Conservation (phyloP, 768 basidiomycete genomes). For the Chlorophyllum brunneum region DNA sequence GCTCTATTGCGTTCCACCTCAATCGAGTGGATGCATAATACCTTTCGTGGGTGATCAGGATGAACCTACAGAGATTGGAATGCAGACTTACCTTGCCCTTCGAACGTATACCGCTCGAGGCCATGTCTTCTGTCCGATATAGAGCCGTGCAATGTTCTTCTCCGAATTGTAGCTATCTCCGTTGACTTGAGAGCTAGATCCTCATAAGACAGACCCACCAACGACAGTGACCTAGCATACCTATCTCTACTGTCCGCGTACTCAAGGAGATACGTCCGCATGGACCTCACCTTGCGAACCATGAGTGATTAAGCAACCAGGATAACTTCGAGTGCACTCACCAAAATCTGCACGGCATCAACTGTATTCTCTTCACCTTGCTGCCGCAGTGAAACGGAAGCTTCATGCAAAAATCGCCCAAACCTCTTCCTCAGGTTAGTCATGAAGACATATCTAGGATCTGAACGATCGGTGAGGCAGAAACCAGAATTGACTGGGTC, state of each 20-base stretch:
- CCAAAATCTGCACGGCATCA: constrained; percentile 74
- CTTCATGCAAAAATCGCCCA: constrained; percentile 65
- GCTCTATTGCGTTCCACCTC: constrained; percentile 72
- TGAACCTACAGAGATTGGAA: too few species aligned
- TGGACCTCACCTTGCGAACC: constrained; percentile 50
- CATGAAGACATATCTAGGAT: constrained; percentile 64
- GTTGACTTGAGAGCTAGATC: constrained; percentile 53
- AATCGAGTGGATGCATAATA: constrained; percentile 65
- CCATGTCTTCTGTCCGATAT: constrained; percentile 72
- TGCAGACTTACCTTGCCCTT: constrained; percentile 59
- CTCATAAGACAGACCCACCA: not conserved
- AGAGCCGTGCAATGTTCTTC: constrained; percentile 61
- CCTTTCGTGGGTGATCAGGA: constrained; percentile 28
- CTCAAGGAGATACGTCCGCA: constrained; percentile 69
- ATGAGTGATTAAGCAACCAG: not conserved
- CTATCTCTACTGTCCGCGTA: constrained; percentile 70
- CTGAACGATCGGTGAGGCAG: constrained; percentile 57
- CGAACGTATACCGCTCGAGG: constrained; percentile 69
- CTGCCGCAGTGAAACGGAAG: constrained; percentile 60
- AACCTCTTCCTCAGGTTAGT: constrained; percentile 53
- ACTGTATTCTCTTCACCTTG: constrained; percentile 82
- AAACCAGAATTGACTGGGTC: constrained; percentile 64
- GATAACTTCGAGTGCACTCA: constrained; percentile 25
- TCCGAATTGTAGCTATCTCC: constrained; percentile 56
- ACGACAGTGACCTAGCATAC: constrained; percentile 14